Base-by-base conservation (phyloP, 805 yeast species). In the Ogataea pignaliae region DNA sequence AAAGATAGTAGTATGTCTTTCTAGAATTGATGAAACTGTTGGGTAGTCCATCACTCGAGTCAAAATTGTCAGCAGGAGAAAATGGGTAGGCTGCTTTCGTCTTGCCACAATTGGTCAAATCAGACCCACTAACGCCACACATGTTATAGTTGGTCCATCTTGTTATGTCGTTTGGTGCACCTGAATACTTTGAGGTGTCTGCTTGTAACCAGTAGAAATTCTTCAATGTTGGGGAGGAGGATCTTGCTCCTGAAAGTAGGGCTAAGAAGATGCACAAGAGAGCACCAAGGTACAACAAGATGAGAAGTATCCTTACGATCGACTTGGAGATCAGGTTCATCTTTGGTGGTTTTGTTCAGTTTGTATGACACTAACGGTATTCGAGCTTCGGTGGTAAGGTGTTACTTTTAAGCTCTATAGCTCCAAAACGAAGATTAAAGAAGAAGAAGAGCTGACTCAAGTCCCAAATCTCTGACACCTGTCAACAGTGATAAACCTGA, bases 61-160 rank as follows among this genome's bases (percentile, higher is more conserved):
- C 71, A 55, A 88, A 88, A 69, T 88, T 87, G 55, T 78, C 79
- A 38, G 65, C 76, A 28, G 97, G 97, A 21, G 95, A 85, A 60
- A 89, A 79, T 36, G 96, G 88, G 66, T 73, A 82, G n/a, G 87
- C 97, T 15, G 97, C 85, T 37, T 64, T 60, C 57, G 74, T 75
- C 16, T 63, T 46, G 36, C 79, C 63, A 67, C 88, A 88, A 52
- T 71, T 59, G 28, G 53, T 37, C 63, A 79, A 72, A 2, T 39
- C 9, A 43, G 77, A 76, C 50, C 75, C 72, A 45, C 69, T 61
- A 13, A 55, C 57, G 33, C 55, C 60, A 55, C 82, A 76, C 40
- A 73, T 71, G 50, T 83, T 81, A 76, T 91, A 90, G 64, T 78
- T 78, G 10, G 90, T 85, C 97, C 97, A 90, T 55, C 90, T 79